Conservation (phyloP, 208 protist species). For the Histomonas meleagridis region DNA sequence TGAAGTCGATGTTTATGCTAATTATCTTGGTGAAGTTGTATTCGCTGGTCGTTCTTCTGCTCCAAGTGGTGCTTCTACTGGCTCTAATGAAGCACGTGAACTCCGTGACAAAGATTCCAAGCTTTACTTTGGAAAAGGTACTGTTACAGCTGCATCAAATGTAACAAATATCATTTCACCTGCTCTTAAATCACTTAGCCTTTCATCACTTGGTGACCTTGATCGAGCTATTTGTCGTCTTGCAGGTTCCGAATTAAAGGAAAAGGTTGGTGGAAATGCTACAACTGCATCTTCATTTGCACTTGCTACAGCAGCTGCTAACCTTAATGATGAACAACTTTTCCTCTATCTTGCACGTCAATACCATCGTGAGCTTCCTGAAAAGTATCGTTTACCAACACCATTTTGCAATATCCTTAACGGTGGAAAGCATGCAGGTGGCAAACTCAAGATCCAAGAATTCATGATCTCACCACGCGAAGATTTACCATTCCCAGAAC, state of each 20-base stretch:
- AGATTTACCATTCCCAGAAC: conserved; percentile 71
- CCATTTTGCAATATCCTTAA: conserved; percentile 41
- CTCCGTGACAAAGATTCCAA: conserved; percentile 81
- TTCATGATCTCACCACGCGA: conserved; percentile 87
- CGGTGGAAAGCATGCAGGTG: conserved; percentile 37
- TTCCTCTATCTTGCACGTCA: not conserved
- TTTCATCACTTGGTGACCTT: not conserved
- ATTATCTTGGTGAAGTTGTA: conserved; percentile 2
- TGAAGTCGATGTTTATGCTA: conserved; percentile 37
- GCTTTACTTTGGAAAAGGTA: conserved; percentile 85
- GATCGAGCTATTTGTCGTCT: not conserved
- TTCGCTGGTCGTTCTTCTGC: conserved; percentile 52
- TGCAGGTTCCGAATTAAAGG: conserved; percentile 16
- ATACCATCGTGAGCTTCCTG: not conserved
- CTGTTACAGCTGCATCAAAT: conserved; percentile 77
- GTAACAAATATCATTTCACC: conserved; percentile 82
- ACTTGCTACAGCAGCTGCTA: conserved; percentile 30
- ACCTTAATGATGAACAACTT: not conserved
- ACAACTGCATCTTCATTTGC: conserved; percentile 36
- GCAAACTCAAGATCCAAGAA: conserved; percentile 38
- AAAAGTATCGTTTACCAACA: not conserved
- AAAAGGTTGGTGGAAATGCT: conserved; percentile 36
- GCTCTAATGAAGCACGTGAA: conserved; percentile 82
- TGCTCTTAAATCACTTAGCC: conserved; percentile 57
- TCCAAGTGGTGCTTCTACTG: conserved; percentile 94